Percentiles rank a stretch among this genome's conserved stretches.
Conservation (phyloP, 768 basidiomycete species). For the Leccinellum albellum region DNA sequence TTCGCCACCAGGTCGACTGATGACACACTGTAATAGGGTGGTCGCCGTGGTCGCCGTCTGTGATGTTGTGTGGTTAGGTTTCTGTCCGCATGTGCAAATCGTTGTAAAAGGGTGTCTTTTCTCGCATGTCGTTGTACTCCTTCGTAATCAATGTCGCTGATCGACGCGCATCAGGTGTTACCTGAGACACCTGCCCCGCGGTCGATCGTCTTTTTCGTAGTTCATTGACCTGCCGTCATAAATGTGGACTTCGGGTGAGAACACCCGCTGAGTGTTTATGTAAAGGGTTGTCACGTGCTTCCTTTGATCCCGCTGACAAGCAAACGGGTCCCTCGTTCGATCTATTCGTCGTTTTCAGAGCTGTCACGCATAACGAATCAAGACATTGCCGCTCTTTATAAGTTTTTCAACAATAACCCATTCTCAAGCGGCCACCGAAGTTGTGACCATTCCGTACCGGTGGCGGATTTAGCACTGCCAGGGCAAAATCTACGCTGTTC, state of each 20-base stretch:
- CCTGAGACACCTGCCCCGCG: conserved; percentile 67
- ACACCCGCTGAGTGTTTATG: no score
- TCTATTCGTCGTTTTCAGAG: not conserved
- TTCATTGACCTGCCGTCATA: not conserved
- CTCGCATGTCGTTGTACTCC: conserved; percentile 30
- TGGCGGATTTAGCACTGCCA: conserved; percentile 56
- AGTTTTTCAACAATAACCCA: no score
- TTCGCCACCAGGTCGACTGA: not conserved
- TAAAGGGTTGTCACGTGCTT: no score
- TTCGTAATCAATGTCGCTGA: conserved; percentile 62
- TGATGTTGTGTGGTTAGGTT: conserved; percentile 32
- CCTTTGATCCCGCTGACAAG: conserved; percentile 11
- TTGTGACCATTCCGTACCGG: conserved; percentile 55
- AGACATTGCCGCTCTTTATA: no score
- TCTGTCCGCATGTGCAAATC: conserved; percentile 9
- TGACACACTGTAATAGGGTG: conserved; percentile 57
- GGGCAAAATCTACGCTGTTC: conserved; percentile 76
- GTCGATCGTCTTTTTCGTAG: conserved; percentile 42
- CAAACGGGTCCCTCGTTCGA: not conserved
- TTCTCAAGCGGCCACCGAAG: conserved; percentile 22
- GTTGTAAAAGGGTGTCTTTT: conserved; percentile 24
- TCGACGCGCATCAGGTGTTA: conserved; percentile 78
- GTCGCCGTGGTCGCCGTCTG: conserved; percentile 98
- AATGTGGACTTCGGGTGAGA: not conserved
- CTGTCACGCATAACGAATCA: no score